Base-by-base conservation (phyloP, 2,329 filamentous ascomycete genomes). In the Alternaria triticimaculans region DNA sequence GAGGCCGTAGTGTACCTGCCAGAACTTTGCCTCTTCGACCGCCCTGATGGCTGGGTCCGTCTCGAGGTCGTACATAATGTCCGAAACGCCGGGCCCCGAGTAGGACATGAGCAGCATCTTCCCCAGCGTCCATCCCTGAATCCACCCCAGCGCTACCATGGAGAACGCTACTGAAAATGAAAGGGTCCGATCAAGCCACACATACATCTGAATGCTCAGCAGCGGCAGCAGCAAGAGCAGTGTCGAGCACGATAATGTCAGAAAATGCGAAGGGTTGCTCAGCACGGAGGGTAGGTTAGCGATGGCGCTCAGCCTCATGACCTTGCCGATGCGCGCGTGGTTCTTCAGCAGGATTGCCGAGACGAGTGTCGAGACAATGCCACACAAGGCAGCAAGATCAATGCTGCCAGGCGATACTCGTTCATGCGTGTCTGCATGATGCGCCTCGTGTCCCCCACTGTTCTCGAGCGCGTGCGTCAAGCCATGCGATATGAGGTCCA, bases 101-200 rank as follows among this genome's bases (percentile, higher is more conserved):
- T 96, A 97, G 4, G 92, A 95, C 95, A 99, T 97, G 62, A 99
- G 87, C 30, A 99, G 87, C 93, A 99, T 98, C 26, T 94, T 88
- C 1, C 94, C 96, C 71, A 99, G 88, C 0, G 92, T 92, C 58
- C 92, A 89, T 20, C 94, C 94, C 12, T 98, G 87, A 8, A 94
- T 91, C 68, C 91, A 87, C 12, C 96, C 96, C 6, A 98, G 86
- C 33, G 90, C 85, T 66, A 97, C 95, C 96, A 99, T 99, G 63
- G 91, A 88, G 26, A 93, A 81, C 5, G 96, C 92, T 62, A 97
- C 96, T 25, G 90, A 87, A 56, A 90, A 88, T 62, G 94, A 96
- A 60, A 98, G 87, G 15, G 91, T 84, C 48, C 91, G 89, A 79
- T 99, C 96, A 54, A 97, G 86, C 88, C 92, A 93, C 54, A 90